A percentile compares a stretch with the other conserved stretches of the same genome.
Conservation (phyloP, 2,329 filamentous ascomycete genomes). For the Penicillium expansum region DNA sequence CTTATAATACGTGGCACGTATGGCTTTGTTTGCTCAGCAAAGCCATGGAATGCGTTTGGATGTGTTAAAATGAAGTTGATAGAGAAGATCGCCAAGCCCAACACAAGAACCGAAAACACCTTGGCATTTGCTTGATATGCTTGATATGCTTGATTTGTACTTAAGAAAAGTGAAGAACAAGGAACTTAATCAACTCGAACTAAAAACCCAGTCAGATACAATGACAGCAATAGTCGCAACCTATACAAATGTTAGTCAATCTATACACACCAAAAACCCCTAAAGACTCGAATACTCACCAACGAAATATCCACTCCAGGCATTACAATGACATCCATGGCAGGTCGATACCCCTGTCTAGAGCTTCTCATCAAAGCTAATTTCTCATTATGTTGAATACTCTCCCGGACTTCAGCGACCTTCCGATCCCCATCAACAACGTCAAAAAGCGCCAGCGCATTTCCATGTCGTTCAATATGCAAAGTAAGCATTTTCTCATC, state of each 20-base stretch:
- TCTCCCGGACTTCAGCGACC: constrained; percentile 22
- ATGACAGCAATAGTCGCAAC: constrained; percentile 22
- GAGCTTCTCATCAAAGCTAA: constrained; percentile 15
- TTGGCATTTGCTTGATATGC: constrained; percentile 7
- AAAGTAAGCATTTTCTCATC: constrained; percentile 14
- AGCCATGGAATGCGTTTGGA: background rate
- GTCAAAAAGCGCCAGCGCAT: constrained; percentile 18
- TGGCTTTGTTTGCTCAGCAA: background rate
- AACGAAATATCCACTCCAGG: constrained; percentile 27
- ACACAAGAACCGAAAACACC: background rate
- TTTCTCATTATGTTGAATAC: constrained; percentile 22
- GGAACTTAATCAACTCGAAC: constrained; percentile 8
- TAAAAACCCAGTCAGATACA: constrained; percentile 20
- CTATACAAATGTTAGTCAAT: constrained; percentile 5
- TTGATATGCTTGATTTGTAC: constrained; percentile 1
- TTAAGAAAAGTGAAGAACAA: background rate
- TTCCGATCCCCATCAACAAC: constrained; percentile 23
- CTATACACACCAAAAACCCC: background rate
- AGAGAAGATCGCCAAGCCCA: background rate
- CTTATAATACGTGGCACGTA: background rate
- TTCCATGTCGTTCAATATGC: constrained; percentile 14
- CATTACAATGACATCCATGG: constrained; percentile 24
- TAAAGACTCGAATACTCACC: constrained; percentile 11
- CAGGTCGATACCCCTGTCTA: constrained; percentile 21
- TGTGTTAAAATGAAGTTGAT: background rate